A percentile compares a stretch with the other conserved stretches of the same genome.
phyloP scores from a whole-genome alignment of 768 basidiomycete genomes.

The Psilocybe sp. region DNA sequence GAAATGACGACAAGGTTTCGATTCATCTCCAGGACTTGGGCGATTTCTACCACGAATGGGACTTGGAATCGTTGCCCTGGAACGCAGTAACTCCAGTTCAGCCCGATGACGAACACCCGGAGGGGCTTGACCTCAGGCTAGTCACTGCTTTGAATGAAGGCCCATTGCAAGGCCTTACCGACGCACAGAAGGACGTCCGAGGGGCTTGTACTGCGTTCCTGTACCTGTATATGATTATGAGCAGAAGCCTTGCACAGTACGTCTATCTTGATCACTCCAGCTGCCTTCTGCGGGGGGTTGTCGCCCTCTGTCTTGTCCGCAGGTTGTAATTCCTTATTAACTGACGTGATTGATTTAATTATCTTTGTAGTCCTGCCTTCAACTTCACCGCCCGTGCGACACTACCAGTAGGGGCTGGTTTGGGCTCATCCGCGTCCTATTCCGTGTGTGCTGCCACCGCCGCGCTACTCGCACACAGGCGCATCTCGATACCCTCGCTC shows the following conservation, averaged over 20 bases:
- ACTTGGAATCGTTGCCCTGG: conserved; percentile 77
- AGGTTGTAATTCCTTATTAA: conserved; percentile 1
- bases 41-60: conserved; percentile 79
- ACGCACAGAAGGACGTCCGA: conserved; percentile 35
- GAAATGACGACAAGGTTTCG: conserved; percentile 68
- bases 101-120: conserved; percentile 53
- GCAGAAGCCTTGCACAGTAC: conserved; percentile 54
- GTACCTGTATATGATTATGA: conserved; percentile 88
- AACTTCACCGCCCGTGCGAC: conserved; percentile 83
- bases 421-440: conserved; percentile 96
- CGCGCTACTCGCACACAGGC: conserved; percentile 71
- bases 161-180: conserved; percentile 34
- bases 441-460: conserved; percentile 84
- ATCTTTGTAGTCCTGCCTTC: conserved; percentile 59
- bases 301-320: neutral
- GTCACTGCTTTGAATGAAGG: conserved; percentile 64
- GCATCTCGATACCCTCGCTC: conserved; percentile 56
- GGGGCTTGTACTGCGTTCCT: conserved; percentile 70
- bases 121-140: conserved; percentile 69
- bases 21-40: conserved; percentile 80
- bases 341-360: conserved; percentile 2
- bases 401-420: conserved; percentile 91
- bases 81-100: conserved; percentile 55
- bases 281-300: conserved; percentile 19
- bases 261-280: conserved; percentile 21